Evolutionary conservation across 2,329 filamentous ascomycete genomes (phyloP).

Genomic region (Aplosporella prunicola): DNA sequence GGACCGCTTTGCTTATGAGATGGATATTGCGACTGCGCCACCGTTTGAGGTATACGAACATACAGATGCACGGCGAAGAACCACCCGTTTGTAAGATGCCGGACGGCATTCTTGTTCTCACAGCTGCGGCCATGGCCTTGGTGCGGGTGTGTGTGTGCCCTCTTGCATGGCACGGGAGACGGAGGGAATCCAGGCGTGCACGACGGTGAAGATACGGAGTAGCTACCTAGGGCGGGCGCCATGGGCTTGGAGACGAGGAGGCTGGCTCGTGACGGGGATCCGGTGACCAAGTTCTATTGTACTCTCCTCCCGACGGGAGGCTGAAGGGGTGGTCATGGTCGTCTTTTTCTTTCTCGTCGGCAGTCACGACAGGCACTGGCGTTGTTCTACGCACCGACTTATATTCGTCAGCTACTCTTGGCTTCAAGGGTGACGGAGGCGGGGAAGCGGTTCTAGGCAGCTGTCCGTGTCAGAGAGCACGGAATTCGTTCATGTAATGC

Average conservation of each 20-base stretch:
- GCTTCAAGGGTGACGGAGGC: conserved; percentile 30
- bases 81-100: conserved; percentile 60
- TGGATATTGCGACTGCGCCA: conserved; percentile 6
- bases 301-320: no score
- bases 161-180: conserved; percentile 71
- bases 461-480: conserved; percentile 29
- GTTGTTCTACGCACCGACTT: no score
- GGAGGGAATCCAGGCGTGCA: conserved; percentile 58
- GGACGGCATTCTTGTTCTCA: conserved; percentile 59
- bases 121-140: conserved; percentile 66
- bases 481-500: conserved; percentile 8
- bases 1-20: no score
- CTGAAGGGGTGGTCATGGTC: no score
- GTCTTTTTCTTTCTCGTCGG: no score
- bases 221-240: no score
- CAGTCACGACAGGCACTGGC: no score
- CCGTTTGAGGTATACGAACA: conserved; percentile 28
- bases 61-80: conserved; percentile 68
- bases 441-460: conserved; percentile 41
- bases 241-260: conserved; percentile 1
- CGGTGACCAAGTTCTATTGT: not conserved
- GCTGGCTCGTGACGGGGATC: not conserved
- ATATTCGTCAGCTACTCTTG: no score
- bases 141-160: no score
- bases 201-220: not conserved